Evolutionary conservation across 1,284 basidiomycete species (phyloP), one percentile per base, ranked within the genome.

Genomic region (Flammula alnicola): DNA sequence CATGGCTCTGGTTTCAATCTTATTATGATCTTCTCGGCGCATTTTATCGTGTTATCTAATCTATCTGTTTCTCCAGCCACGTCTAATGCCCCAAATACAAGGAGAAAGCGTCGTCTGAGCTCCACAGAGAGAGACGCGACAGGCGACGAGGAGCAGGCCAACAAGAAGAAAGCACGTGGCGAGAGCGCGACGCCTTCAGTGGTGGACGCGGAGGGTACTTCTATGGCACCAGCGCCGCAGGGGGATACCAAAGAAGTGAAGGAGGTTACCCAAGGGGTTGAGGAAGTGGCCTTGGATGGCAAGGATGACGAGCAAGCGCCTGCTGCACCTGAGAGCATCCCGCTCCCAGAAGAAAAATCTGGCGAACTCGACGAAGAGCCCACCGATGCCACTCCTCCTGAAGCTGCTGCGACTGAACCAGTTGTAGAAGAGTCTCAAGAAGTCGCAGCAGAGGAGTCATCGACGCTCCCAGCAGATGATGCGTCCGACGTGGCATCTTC

Each of bases 201-300:
- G 40, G 59, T 51, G 14, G 61, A 61, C 38, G 57, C 42, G 11
- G 65, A 61, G 36, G 64, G 52, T 19, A 38, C 54, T 38, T 58
- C 51, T 38, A 39, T 59, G 35, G 47, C 52, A 3, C 55, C 60
- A 2, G 40, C 52, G 20, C 59, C 58, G 5, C 59, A 62, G 11
- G 59, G 59, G 10, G 76, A 78, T 44, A 69, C 72, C n/a, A 69
- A 73, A 56, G 80, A 73, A 35, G 82, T 88, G 29, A 86, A 83
- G 62, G 81, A 83, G 57, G 84, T 88, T 55, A 87, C 83, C 0
- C 64, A 79, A 60, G 85, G 84, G n/a, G 87, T 88, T 39, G 73
- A 80, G 55, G 78, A 84, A 52, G 83, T 88, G 41, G 83, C 82
- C 49, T 66, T 88, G 42, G 76, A 79, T 35, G 81, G 77, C 39